Percentiles rank a stretch among this genome's conserved stretches.
Conservation (phyloP, 108 stramenopile species). For the Discostella pseudostelligera region DNA sequence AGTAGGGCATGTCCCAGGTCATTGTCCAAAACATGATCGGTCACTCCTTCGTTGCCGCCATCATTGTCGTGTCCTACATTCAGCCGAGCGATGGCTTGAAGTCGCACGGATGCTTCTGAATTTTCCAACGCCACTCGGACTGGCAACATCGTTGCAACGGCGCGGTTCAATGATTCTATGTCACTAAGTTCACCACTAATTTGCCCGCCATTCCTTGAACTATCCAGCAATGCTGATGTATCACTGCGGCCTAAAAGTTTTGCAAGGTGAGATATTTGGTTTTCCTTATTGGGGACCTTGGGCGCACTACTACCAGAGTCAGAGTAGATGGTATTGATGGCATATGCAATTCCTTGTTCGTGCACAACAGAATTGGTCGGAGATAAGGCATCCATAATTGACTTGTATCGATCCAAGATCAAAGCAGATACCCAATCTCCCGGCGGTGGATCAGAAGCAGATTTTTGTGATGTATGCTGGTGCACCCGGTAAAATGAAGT, state of each 20-base stretch:
- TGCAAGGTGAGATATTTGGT: constrained; percentile 27
- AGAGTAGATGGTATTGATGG: constrained; percentile 17
- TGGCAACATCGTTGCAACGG: constrained; percentile 48
- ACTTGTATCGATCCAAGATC: constrained; percentile 26
- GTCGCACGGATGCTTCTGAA: constrained; percentile 57
- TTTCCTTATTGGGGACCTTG: background rate
- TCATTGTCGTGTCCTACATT: constrained; percentile 21
- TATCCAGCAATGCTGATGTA: background rate
- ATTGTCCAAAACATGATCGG: constrained; percentile 18
- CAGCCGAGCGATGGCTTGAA: constrained; percentile 56
- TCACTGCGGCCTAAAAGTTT: constrained; percentile 23
- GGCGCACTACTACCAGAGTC: background rate
- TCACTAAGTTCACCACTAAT: constrained; percentile 5
- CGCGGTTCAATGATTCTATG: constrained; percentile 6
- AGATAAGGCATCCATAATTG: constrained; percentile 34
- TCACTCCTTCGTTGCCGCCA: constrained; percentile 15
- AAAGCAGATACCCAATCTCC: background rate
- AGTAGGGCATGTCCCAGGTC: constrained; percentile 52
- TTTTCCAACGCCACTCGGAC: constrained; percentile 74
- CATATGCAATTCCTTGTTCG: constrained; percentile 45
- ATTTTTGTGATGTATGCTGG: background rate
- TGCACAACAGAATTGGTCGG: constrained; percentile 16
- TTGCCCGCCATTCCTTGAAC: too few species aligned
- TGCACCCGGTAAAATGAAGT: constrained; percentile 27
- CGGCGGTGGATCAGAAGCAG: background rate